These are phyloP conservation scores for Alloteropsis semialata DNA, from an alignment of 176 grass and related monocot species.

Conservation along the genomic window DNA sequence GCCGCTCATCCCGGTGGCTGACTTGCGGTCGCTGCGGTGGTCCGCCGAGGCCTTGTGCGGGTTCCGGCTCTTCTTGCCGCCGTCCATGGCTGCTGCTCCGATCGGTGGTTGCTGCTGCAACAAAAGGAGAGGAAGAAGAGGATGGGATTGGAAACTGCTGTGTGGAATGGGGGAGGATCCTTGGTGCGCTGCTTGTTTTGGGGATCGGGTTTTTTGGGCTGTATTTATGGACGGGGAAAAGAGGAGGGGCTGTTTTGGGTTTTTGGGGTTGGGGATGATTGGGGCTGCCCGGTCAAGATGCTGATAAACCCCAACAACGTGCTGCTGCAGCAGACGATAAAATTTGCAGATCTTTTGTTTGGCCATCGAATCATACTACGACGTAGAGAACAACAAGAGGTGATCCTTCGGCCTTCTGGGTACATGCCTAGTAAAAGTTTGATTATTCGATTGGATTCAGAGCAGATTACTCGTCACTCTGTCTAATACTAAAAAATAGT, in stretches of 20 bases:
- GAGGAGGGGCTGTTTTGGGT: neutral
- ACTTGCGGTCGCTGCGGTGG: constrained; percentile 72
- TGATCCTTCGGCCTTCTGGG: no score
- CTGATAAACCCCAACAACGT: neutral
- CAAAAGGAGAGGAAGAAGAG: neutral
- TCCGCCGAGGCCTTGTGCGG: constrained; percentile 18
- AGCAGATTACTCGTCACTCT: no score
- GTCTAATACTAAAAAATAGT: no score
- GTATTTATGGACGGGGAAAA: neutral
- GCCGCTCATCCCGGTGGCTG: constrained; percentile 70
- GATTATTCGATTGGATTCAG: no score
- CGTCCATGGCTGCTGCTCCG: constrained; percentile 43
- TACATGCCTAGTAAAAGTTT: no score
- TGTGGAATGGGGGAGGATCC: neutral
- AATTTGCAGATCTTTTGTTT: neutral
- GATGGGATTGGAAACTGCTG: neutral
- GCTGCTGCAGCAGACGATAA: neutral
- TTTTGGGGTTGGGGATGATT: neutral
- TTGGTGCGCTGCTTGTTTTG: constrained; percentile 10
- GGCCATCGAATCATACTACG: neutral
- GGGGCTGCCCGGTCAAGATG: neutral
- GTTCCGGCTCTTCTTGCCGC: constrained; percentile 43
- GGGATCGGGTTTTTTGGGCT: neutral
- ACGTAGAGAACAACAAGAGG: neutral
- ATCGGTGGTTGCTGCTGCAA: neutral